Evolutionary conservation across 2,329 filamentous ascomycete genomes (phyloP).

Genomic region (Apiospora saccharicola): DNA sequence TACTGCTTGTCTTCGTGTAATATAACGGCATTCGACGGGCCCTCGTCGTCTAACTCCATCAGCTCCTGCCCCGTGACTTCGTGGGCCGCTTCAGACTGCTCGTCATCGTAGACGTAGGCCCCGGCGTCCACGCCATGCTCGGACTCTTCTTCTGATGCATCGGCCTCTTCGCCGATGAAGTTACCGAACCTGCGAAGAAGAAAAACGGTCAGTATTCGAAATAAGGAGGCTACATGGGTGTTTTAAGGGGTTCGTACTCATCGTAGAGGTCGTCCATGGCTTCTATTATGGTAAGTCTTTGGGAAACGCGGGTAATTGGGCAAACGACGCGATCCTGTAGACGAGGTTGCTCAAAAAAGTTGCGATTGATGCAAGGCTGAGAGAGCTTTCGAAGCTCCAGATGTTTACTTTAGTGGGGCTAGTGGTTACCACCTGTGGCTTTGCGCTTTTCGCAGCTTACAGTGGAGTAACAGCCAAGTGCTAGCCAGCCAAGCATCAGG

Average conservation of each 20-base stretch:
- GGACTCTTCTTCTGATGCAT: slow-evolving; percentile 86
- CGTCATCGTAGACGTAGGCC: slow-evolving; percentile 85
- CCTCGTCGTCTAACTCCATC: slow-evolving; percentile 93
- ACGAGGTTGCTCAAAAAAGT: slow-evolving; percentile 20
- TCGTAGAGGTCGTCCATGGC: slow-evolving; percentile 96
- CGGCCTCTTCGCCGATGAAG: slow-evolving; percentile 91
- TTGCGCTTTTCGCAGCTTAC: background rate
- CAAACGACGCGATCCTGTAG: slow-evolving; percentile 17
- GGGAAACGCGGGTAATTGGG: slow-evolving; percentile 33
- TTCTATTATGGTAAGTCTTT: slow-evolving; percentile 28
- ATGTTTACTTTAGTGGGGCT: slow-evolving; percentile 13
- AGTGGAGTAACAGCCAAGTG: background rate
- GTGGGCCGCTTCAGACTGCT: slow-evolving; percentile 68
- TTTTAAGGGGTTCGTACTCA: slow-evolving; percentile 66
- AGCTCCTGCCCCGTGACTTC: slow-evolving; percentile 77
- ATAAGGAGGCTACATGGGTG: background rate
- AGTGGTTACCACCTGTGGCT: slow-evolving; percentile 5
- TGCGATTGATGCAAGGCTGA: slow-evolving; percentile 22
- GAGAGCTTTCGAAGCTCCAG: slow-evolving; percentile 12
- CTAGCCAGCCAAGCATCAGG: background rate
- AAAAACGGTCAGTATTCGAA: slow-evolving; percentile 31
- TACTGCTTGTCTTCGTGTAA: slow-evolving; percentile 99
- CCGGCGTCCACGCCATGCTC: slow-evolving; percentile 76
- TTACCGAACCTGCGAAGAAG: slow-evolving; percentile 80
- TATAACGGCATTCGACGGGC: slow-evolving; percentile 94